Evolutionary conservation across 1,284 basidiomycete species (phyloP), one percentile per base, ranked within the genome.

Genomic region (Jaminaea rosea): DNA sequence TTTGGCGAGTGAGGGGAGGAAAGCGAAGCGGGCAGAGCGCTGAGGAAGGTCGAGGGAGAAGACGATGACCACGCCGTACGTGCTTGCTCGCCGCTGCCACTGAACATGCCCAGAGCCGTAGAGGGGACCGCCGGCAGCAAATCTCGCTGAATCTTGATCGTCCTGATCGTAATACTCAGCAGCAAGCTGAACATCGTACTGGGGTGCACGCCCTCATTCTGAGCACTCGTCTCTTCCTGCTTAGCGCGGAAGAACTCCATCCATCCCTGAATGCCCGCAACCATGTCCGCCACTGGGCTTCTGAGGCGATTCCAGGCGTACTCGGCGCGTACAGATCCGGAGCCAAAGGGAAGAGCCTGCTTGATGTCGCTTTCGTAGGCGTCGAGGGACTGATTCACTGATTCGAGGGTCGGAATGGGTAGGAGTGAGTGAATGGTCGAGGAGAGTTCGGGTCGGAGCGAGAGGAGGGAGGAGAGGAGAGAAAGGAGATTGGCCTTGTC

Each of bases 331-430:
- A 42, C 24, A 21, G 39, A 42, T 36, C n/a, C 34, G 21, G n/a
- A n/a, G 23, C 23, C 23, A 23, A 42, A 42, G 4, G 39, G 39
- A 2, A 42, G 39, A 23, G 39, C 13, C 17, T 17, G 23, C 39
- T 42, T 42, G 39, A 42, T 42, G 19, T n/a, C 39, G 11, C 19
- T 23, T 23, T 42, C 39, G 39, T 42, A 42, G 15, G 39, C 13
- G 19, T 42, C 39, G 39, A 42, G 39, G 17, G 39, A 42, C 39
- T 42, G 39, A 23, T 42, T 42, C 19, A 42, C 39, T 4, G 39
- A 42, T 23, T 42, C 39, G 19, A 42, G 39, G 19, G 39, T 17
- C 11, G 39, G 39, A 23, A 42, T n/a, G 11, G 39, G 39, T 24
- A 42, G 39, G 13, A 42, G 39, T 13, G 15, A 21, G 23, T 42